Evolutionary conservation across 164 flowering plant species (phyloP), one percentile per base, ranked within the genome.

Genomic region (Vitis rotundifolia): DNA sequence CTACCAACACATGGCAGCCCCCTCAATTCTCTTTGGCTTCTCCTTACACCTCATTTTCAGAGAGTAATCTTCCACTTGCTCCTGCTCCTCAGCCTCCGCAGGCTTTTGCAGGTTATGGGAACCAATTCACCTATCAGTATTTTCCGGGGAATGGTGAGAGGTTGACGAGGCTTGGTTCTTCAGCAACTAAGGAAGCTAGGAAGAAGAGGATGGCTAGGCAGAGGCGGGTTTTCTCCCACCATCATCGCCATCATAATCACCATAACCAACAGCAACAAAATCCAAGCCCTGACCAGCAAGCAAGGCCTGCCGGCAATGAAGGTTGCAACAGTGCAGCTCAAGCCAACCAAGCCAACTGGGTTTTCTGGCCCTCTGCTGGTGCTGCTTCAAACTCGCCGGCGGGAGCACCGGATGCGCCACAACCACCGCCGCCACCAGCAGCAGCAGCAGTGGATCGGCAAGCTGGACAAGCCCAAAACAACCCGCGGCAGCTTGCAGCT

Each of bases 141-240:
- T 74, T 59, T 22, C 79, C 68, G 6, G 83, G 79, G 3, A 69
- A 65, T 14, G 86, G 81, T 3, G 89, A 86, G 37, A 52, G 75
- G 56, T 58, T 83, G 55, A 69, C 73, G 71, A 84, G 85, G 71
- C 64, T 85, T 52, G 95, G 91, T 2, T 71, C 98, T 1, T 89
- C 90, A 3, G 97, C 97, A 0, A 93, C 98, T 0, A 91, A 89
- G 63, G 98, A 93, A 62, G 98, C 98, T 1, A 84, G 98, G 82
- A 91, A 91, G 88, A 93, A 93, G 80, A 78, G 98, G 64, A 93
- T 93, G 98, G 97, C 97, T 0, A 76, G 94, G 68, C 97, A 93
- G 72, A 82, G 89, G 71, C 75, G 93, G 82, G 52, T 84, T 29
- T 74, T 74, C 18, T 60, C 83, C 5, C 92, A 92, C 64, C 89